Base-by-base conservation (phyloP, 257 asterid genomes). In the Primulina huaijiensis region DNA sequence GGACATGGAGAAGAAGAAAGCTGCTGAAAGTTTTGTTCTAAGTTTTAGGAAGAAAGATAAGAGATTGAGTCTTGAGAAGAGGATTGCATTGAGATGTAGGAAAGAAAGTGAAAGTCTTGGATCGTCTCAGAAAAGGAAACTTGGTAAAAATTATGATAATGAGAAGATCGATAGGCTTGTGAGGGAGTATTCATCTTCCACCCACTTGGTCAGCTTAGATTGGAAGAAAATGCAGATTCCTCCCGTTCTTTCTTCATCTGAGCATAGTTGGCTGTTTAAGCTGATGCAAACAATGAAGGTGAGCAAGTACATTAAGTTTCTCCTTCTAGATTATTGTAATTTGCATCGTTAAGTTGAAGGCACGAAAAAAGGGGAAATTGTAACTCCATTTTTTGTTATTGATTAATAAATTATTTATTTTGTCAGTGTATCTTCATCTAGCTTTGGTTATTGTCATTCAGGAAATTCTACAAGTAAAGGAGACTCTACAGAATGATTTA, bases 211-310 rank as follows among this genome's bases (percentile, higher is more conserved):
- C 65, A 82, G 90, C 84, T 74, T 89, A 25, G 90, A 89, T 52
- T 91, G 97, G 97, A 91, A 86, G 83, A 89, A 83, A 75, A 86
- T 87, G 95, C 89, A 86, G 86, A 91, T 91, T 20, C 96, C 96
- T 4, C 92, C 95, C 0, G 97, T 91, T 67, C 92, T 91, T 71
- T 77, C 93, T 69, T 86, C 95, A 59, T 79, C 93, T 4, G 96
- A 87, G 84, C 95, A 91, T 61, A 63, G 73, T 17, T 86, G 95
- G 95, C 82, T 91, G 57, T 89, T 89, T 73, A 87, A 86, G 71
- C 74, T 89, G 80, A 87, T 91, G 93, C 95, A 91, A 73, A 95
- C 93, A 30, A 83, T 82, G 93, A 92, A 92, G 93, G 97, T 91
- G 76, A 80, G 74, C 34, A 52, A 19, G 23, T 57, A 34, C 62